Evolutionary conservation across 768 basidiomycete genomes (phyloP).

Genomic region (Tylopilus sp.): DNA sequence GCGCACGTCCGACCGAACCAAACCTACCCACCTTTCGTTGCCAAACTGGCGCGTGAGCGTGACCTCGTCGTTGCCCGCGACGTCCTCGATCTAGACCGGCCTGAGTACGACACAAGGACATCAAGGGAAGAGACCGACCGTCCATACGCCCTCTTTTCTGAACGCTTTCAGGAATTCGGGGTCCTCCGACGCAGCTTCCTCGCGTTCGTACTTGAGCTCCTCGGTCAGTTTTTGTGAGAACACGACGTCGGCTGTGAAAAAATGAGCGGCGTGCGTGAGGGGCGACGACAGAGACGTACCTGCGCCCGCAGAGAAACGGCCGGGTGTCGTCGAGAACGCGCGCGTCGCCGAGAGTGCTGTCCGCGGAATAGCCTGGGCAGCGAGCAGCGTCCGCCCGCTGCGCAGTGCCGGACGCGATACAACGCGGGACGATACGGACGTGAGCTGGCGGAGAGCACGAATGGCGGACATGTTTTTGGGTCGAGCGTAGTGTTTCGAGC

Average conservation of each 20-base stretch:
- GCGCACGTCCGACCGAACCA: too few relatives aligned
- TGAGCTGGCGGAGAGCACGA: slow-evolving; percentile 56
- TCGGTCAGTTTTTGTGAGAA: slow-evolving; percentile 73
- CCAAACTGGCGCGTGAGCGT: slow-evolving; percentile 80
- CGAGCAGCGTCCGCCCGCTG: slow-evolving; percentile 20
- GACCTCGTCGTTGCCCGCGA: slow-evolving; percentile 75
- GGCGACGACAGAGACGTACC: slow-evolving; percentile 29
- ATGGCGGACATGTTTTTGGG: slow-evolving; percentile 71
- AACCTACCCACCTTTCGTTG: slow-evolving; percentile 73
- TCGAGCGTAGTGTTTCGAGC: slow-evolving; percentile 21
- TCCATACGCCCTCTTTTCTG: slow-evolving; percentile 73
- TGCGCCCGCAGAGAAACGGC: slow-evolving; percentile 41
- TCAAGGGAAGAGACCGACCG: slow-evolving; percentile 37
- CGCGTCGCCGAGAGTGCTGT: slow-evolving; percentile 29
- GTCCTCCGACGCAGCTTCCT: slow-evolving; percentile 41
- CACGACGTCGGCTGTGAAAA: slow-evolving; percentile 58
- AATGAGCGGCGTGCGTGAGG: neutral
- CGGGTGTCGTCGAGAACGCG: slow-evolving; percentile 39
- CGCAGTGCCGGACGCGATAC: slow-evolving; percentile 22
- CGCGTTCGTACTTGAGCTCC: slow-evolving; percentile 85
- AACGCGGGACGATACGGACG: slow-evolving; percentile 43
- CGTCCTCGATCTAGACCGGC: slow-evolving; percentile 61
- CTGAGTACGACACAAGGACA: neutral
- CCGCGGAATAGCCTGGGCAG: slow-evolving; percentile 13
- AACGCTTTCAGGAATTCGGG: slow-evolving; percentile 82